phyloP scores from a whole-genome alignment of 1,284 basidiomycete species.

The Trichosporon faecale region DNA sequence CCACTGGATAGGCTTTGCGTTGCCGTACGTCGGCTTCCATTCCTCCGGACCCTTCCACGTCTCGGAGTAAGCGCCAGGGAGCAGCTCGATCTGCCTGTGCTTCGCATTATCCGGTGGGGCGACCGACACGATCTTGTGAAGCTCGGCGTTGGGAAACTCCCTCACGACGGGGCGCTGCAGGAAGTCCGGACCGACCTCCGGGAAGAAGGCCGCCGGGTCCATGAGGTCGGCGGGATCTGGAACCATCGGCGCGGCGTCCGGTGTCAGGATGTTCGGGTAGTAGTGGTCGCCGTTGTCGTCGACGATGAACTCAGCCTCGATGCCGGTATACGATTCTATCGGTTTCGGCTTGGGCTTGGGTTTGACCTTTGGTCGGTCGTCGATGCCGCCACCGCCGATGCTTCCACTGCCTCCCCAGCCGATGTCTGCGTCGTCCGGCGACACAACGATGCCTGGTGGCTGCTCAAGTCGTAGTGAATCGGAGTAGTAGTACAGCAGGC shows the following conservation, averaged over 20 bases:
- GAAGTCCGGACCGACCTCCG: conserved; percentile 36
- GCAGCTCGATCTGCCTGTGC: conserved; percentile 18
- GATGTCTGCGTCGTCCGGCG: neutral
- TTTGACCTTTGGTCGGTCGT: neutral
- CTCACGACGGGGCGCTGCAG: conserved; percentile 21
- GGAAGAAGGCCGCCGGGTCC: conserved; percentile 30
- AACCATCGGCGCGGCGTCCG: conserved; percentile 36
- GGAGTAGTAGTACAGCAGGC: conserved; percentile 15
- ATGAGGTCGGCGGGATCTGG: conserved; percentile 34
- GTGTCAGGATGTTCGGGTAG: conserved; percentile 20
- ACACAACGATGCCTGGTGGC: neutral
- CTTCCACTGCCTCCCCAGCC: neutral
- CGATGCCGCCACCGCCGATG: neutral
- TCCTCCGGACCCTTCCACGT: conserved; percentile 39
- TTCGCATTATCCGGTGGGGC: conserved; percentile 15
- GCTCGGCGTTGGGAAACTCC: conserved; percentile 31
- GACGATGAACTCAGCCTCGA: conserved; percentile 21
- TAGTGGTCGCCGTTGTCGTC: conserved; percentile 40
- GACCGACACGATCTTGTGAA: conserved; percentile 36
- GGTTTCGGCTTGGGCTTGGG: conserved; percentile 14
- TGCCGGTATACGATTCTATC: neutral
- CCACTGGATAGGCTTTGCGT: conserved; percentile 34
- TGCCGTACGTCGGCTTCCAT: conserved; percentile 34
- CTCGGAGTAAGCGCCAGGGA: conserved; percentile 28
- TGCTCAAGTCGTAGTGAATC: neutral